These are phyloP conservation scores for Nothophaeocryptopus gaeumannii DNA, from an alignment of 2,329 filamentous ascomycete genomes.

Conservation along the genomic window DNA sequence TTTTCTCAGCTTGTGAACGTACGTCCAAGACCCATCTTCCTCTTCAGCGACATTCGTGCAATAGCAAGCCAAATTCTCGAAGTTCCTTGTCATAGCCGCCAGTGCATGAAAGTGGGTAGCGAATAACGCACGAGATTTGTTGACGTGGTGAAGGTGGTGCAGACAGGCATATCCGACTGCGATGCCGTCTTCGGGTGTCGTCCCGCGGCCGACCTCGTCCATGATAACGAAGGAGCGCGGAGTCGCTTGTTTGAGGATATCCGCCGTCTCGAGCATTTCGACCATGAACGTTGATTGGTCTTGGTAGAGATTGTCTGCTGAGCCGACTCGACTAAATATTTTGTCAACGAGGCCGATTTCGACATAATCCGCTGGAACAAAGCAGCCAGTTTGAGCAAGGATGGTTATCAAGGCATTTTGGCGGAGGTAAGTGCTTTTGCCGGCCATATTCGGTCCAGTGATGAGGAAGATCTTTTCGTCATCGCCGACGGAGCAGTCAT, in stretches of 20 bases:
- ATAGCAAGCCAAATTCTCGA: constrained; percentile 66
- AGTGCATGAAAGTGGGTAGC: constrained; percentile 92
- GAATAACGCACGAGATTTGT: constrained; percentile 78
- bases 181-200: constrained; percentile 85
- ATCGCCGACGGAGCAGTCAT: constrained; percentile 81
- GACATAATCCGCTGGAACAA: constrained; percentile 84
- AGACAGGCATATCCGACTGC: constrained; percentile 88
- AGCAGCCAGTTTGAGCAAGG: constrained; percentile 86
- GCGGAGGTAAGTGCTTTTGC: constrained; percentile 91
- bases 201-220: constrained; percentile 95
- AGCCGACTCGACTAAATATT: constrained; percentile 82
- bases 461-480: constrained; percentile 69
- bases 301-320: constrained; percentile 89
- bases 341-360: constrained; percentile 91
- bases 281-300: constrained; percentile 99
- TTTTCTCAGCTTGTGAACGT: constrained; percentile 75
- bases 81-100: constrained; percentile 67
- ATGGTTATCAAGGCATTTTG: constrained; percentile 95
- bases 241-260: constrained; percentile 83
- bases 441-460: constrained; percentile 94
- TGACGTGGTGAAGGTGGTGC: constrained; percentile 75
- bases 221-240: constrained; percentile 85
- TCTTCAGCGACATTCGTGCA: constrained; percentile 88
- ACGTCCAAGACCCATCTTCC: constrained; percentile 65
- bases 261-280: constrained; percentile 95